These are phyloP conservation scores for Rhazya stricta DNA, from an alignment of 257 asterid species.

Conservation along the genomic window DNA sequence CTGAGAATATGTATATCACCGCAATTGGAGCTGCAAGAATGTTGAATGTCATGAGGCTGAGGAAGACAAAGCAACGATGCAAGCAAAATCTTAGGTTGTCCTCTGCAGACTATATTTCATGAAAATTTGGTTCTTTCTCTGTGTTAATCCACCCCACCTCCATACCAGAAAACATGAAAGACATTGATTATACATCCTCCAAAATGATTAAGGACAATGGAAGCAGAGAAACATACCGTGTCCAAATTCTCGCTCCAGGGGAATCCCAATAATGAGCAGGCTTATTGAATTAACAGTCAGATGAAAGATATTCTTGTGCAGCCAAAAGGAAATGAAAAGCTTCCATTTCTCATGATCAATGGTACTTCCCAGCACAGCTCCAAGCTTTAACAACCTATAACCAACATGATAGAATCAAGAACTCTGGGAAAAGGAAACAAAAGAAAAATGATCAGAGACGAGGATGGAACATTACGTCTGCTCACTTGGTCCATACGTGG, in stretches of 20 bases:
- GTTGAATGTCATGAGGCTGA: too few species aligned
- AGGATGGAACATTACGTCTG: background rate
- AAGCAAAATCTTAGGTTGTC: too few species aligned
- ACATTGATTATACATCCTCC: too few species aligned
- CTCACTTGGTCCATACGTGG: background rate
- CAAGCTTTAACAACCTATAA: background rate
- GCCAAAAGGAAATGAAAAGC: background rate
- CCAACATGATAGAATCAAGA: background rate
- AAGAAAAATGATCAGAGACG: too few species aligned
- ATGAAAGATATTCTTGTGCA: background rate
- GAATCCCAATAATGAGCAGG: background rate
- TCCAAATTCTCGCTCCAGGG: background rate
- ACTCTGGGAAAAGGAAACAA: background rate
- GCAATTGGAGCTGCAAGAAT: background rate
- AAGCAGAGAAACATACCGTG: background rate
- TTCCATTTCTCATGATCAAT: background rate
- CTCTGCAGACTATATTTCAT: too few species aligned
- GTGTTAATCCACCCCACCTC: too few species aligned
- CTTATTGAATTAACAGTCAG: background rate
- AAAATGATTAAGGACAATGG: too few species aligned
- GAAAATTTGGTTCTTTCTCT: too few species aligned
- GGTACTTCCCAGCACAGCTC: background rate
- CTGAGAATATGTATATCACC: background rate
- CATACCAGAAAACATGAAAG: too few species aligned
- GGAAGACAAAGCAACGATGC: too few species aligned